phyloP scores from a whole-genome alignment of 805 yeast genomes.

The Candida michaelii region DNA sequence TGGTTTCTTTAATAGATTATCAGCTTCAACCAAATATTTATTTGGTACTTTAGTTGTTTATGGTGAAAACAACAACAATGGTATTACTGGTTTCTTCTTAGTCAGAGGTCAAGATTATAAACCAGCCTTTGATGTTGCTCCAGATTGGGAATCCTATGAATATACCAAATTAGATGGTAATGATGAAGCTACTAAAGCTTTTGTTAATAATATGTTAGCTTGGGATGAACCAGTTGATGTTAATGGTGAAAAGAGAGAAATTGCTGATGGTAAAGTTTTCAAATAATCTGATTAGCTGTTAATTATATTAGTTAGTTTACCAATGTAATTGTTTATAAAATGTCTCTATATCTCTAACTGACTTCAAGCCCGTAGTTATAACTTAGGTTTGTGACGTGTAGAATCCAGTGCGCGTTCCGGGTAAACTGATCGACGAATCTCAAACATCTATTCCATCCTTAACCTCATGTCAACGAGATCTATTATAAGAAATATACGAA shows the following conservation, averaged over 20 bases:
- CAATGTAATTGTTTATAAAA: background rate
- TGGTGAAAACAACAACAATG: conserved; percentile 98
- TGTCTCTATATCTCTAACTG: too few relatives aligned
- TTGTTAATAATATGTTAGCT: conserved; percentile 90
- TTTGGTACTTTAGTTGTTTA: conserved; percentile 93
- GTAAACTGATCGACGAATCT: background rate
- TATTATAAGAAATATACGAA: conserved; percentile 55
- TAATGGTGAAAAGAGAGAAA: conserved; percentile 79
- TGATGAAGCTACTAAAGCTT: conserved; percentile 72
- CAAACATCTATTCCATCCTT: background rate
- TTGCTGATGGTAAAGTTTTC: conserved; percentile 97
- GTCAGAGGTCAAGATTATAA: conserved; percentile 89
- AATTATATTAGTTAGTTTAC: background rate
- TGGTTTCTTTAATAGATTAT: conserved; percentile 95
- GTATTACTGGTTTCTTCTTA: conserved; percentile 92
- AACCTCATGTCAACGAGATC: conserved; percentile 16
- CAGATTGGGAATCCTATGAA: conserved; percentile 96
- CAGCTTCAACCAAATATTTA: conserved; percentile 89
- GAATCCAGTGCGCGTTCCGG: conserved; percentile 2
- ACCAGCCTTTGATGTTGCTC: conserved; percentile 98
- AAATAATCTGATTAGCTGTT: conserved; percentile 57
- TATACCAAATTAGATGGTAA: conserved; percentile 82
- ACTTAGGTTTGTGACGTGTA: too few relatives aligned
- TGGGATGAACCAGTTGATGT: conserved; percentile 93
- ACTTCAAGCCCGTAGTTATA: too few relatives aligned